Evolutionary conservation across 2,329 filamentous ascomycete genomes (phyloP).

Genomic region (Helotiales sp.): DNA sequence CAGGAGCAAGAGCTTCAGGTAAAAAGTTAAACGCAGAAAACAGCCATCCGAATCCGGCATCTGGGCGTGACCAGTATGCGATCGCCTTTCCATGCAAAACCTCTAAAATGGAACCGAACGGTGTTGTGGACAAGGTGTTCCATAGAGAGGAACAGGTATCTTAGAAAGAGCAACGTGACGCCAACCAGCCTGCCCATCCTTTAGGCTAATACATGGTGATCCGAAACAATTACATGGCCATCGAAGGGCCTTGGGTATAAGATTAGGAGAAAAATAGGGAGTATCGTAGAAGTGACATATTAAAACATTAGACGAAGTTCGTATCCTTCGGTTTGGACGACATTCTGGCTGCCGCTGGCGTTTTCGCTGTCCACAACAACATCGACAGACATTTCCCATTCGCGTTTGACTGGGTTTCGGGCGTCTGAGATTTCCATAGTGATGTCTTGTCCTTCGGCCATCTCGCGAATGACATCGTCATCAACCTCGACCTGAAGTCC

Average conservation of each 20-base stretch:
- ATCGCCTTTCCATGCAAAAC: conserved; percentile 13
- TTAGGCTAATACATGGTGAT: conserved; percentile 19
- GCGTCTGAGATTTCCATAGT: conserved; percentile 59
- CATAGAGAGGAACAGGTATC: conserved; percentile 30
- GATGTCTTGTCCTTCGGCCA: conserved; percentile 93
- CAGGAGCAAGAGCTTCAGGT: background rate
- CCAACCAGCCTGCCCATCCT: conserved; percentile 14
- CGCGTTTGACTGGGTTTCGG: conserved; percentile 47
- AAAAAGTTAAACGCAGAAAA: conserved; percentile 4
- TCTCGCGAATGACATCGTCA: conserved; percentile 80
- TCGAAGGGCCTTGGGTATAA: conserved; percentile 28
- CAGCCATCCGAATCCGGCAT: conserved; percentile 2
- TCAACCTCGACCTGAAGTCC: conserved; percentile 85
- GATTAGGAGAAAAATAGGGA: conserved; percentile 3
- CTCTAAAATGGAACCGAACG: conserved; percentile 17
- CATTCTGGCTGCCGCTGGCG: conserved; percentile 23
- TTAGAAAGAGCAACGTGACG: conserved; percentile 28
- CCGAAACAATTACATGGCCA: conserved; percentile 34
- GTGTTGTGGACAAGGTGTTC: conserved; percentile 22
- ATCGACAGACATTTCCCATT: conserved; percentile 65
- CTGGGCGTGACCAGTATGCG: conserved; percentile 7
- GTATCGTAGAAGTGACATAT: conserved; percentile 22
- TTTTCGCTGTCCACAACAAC: conserved; percentile 32
- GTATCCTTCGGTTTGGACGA: conserved; percentile 31
- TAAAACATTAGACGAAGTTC: conserved; percentile 38